Conservation (phyloP, 2,329 filamentous ascomycete genomes). For the Ilyonectria mors-panacis region DNA sequence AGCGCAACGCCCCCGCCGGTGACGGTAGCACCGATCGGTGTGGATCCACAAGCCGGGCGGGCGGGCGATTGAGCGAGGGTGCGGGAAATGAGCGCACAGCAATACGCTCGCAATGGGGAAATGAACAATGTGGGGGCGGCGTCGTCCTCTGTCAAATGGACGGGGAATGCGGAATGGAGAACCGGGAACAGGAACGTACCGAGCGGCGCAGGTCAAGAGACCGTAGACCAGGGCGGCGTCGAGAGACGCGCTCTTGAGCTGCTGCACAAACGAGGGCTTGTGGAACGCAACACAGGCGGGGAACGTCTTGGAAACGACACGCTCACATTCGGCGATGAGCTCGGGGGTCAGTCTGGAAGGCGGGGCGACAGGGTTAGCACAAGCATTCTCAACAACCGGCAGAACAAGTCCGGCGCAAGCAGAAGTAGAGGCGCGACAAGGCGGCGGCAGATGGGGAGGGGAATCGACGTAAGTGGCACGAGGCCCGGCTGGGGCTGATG, state of each 20-base stretch:
- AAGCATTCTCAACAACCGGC: slow-evolving; percentile 13
- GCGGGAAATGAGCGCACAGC: slow-evolving; percentile 41
- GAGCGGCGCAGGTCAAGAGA: slow-evolving; percentile 69
- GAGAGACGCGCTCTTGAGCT: slow-evolving; percentile 70
- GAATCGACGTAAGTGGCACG: slow-evolving; percentile 40
- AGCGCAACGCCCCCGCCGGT: slow-evolving; percentile 25
- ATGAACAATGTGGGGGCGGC: slow-evolving; percentile 24
- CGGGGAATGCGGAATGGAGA: slow-evolving; percentile 39
- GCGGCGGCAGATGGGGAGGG: slow-evolving; percentile 23
- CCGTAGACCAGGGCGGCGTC: slow-evolving; percentile 72
- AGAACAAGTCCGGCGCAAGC: slow-evolving; percentile 16
- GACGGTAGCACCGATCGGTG: slow-evolving; percentile 44
- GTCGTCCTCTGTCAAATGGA: slow-evolving; percentile 16
- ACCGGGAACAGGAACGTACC: slow-evolving; percentile 60
- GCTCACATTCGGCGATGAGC: slow-evolving; percentile 71
- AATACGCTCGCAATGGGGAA: slow-evolving; percentile 23
- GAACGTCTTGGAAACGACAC: slow-evolving; percentile 73
- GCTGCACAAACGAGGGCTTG: slow-evolving; percentile 73
- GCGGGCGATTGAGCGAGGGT: slow-evolving; percentile 38
- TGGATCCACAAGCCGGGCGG: slow-evolving; percentile 44
- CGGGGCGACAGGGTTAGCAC: slow-evolving; percentile 44
- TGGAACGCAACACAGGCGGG: slow-evolving; percentile 75
- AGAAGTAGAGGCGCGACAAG: slow-evolving; percentile 21
- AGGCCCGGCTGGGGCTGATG: slow-evolving; percentile 43
- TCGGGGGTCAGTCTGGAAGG: slow-evolving; percentile 66